Conservation (phyloP, 345 rosid species). For the Pistacia integerrima region DNA sequence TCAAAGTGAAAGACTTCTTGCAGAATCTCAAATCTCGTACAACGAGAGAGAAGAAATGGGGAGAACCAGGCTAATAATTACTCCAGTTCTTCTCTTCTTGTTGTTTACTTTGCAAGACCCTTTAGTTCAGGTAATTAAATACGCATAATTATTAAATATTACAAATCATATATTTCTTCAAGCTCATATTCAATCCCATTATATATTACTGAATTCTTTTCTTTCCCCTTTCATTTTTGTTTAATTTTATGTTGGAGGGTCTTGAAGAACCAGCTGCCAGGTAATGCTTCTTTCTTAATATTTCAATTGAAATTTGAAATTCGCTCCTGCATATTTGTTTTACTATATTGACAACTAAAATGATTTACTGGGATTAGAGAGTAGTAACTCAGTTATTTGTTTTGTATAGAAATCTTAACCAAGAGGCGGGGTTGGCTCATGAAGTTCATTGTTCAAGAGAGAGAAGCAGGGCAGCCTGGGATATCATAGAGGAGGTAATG, state of each 20-base stretch:
- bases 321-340: not conserved
- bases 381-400: not conserved
- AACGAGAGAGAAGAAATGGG: constrained; percentile 6
- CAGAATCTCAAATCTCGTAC: not conserved
- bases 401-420: constrained; percentile 38
- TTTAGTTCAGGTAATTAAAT: not conserved
- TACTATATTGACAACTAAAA: not conserved
- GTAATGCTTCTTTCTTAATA: constrained; percentile 28
- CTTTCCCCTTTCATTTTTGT: not conserved
- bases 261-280: constrained; percentile 40
- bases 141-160: not conserved
- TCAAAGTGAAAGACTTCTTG: not conserved
- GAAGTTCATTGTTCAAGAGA: constrained; percentile 93
- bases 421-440: constrained; percentile 34
- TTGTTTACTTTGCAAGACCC: not conserved
- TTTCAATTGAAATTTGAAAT: not conserved
- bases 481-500: constrained; percentile 71
- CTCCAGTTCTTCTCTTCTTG: not conserved
- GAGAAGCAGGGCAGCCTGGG: constrained; percentile 88
- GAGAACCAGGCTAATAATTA: not conserved
- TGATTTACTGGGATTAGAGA: not conserved
- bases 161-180: not conserved
- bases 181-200: not conserved
- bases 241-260: constrained; percentile 28
- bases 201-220: not conserved